These are phyloP conservation scores for Penicillium desertorum DNA, from an alignment of 495 filamentous ascomycete genomes.

Conservation along the genomic window DNA sequence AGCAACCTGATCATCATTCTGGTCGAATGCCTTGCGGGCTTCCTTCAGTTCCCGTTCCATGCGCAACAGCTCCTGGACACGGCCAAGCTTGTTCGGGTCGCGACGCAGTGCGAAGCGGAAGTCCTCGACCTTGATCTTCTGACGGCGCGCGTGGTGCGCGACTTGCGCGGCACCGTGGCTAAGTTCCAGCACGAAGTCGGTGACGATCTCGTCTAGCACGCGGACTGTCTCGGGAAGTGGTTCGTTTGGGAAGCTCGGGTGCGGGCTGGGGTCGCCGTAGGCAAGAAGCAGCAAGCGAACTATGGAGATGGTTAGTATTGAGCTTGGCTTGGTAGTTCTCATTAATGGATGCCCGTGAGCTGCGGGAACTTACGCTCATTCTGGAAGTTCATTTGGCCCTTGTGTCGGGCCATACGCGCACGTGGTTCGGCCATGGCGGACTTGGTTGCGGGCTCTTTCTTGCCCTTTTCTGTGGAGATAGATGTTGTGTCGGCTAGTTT, in stretches of 20 bases:
- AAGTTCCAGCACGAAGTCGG: slow-evolving; percentile 84
- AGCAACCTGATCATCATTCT: slow-evolving; percentile 50
- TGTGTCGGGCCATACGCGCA: slow-evolving; percentile 75
- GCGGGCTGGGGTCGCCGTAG: slow-evolving; percentile 68
- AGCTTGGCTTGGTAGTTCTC: background rate
- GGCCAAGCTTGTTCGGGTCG: slow-evolving; percentile 80
- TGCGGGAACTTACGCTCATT: slow-evolving; percentile 63
- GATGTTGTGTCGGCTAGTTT: slow-evolving; percentile 8
- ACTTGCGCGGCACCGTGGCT: slow-evolving; percentile 83
- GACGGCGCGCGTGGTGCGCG: slow-evolving; percentile 77
- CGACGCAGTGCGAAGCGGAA: slow-evolving; percentile 89
- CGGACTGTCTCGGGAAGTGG: slow-evolving; percentile 81
- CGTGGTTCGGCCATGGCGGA: slow-evolving; percentile 63
- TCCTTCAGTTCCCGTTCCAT: slow-evolving; percentile 78
- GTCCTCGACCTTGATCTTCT: slow-evolving; percentile 97
- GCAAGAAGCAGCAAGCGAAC: slow-evolving; percentile 81
- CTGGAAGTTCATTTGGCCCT: slow-evolving; percentile 86
- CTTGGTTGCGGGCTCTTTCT: slow-evolving; percentile 3
- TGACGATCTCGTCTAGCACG: slow-evolving; percentile 90
- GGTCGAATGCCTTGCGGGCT: slow-evolving; percentile 68
- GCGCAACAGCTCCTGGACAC: slow-evolving; percentile 81
- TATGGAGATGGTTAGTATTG: slow-evolving; percentile 31
- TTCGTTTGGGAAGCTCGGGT: slow-evolving; percentile 41
- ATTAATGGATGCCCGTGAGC: background rate
- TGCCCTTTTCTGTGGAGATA: background rate